Base-by-base conservation (phyloP, 768 basidiomycete genomes). In the Nidularia pulvinata region DNA sequence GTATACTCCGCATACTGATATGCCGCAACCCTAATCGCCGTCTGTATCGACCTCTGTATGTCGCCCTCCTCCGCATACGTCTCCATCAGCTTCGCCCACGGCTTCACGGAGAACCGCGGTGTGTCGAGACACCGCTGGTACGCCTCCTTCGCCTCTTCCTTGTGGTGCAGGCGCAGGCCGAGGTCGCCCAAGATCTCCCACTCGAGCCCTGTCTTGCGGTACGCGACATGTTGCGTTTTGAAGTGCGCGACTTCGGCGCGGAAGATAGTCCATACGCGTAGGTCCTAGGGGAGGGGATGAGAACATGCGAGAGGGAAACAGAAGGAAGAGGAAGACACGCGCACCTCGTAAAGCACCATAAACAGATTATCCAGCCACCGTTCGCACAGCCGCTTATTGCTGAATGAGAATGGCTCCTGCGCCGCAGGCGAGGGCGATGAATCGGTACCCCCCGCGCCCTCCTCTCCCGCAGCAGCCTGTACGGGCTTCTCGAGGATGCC, bases 151-250 rank as follows among this genome's bases (percentile, higher is more conserved):
- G 94, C 95, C 64, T 99, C 97, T 64, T 99, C 97, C 68, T 93
- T 95, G 74, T 98, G 97, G 64, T 96, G 91, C 52, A 99, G 69
- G n/a, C 97, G 86, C 45, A 89, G 63, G 6, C 95, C 97, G 19
- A 99, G 74, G 64, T 98, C 97, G 7, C 96, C 97, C 22, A 99
- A 77, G 46, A 98, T 96, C 73, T 98, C 97, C 96, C 97, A 99
- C 70, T 99, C 97, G 16, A 93, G 71, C 0, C 92, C 94, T 0
- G 96, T 98, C 76, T 98, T 98, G 55, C 94, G 86, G 67, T 99
- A 99, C 0, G 95, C 95, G 53, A 98, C 91, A 58, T 97, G 95
- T 68, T 98, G 96, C 2, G 94, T 95, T 67, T 97, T 98, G 83
- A 97, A 99, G 66, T 99, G 97, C 0, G 95, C 95, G 9, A 98